Evolutionary conservation across 1,139 yeast genomes (phyloP).

Genomic region (Hyphopichia fennica): DNA sequence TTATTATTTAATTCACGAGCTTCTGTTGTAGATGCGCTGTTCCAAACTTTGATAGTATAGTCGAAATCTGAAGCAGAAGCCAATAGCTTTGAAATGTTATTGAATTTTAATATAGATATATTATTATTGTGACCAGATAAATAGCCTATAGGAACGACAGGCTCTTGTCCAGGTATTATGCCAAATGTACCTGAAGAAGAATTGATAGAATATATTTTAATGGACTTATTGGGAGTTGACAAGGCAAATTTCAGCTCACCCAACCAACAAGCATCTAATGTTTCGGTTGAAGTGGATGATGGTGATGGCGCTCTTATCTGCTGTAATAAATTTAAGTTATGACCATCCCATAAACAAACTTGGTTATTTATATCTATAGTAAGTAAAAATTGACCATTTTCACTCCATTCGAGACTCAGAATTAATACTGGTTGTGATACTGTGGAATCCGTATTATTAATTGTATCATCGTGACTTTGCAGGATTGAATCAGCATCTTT

Average conservation of each 20-base stretch:
- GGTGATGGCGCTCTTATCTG: constrained; percentile 19
- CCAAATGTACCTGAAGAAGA: constrained; percentile 15
- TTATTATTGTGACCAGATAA: constrained; percentile 69
- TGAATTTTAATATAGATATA: constrained; percentile 58
- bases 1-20: constrained; percentile 27
- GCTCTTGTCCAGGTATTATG: constrained; percentile 2
- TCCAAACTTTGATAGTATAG: constrained; percentile 70
- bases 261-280: constrained; percentile 65
- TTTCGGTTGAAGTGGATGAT: constrained; percentile 6
- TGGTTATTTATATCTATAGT: constrained; percentile 32
- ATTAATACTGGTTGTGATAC: constrained; percentile 13
- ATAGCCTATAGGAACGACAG: constrained; percentile 52
- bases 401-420: constrained; percentile 34
- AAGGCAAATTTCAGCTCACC: constrained; percentile 69
- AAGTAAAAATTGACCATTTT: constrained; percentile 35
- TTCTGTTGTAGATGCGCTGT: constrained; percentile 54
- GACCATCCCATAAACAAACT: constrained; percentile 42
- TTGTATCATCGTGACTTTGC: background rate
- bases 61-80: constrained; percentile 77
- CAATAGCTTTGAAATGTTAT: constrained; percentile 50
- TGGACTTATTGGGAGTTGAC: constrained; percentile 56
- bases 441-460: constrained; percentile 2
- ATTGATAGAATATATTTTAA: constrained; percentile 56
- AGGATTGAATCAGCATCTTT: constrained; percentile 7
- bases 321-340: constrained; percentile 30